Conservation (phyloP, 495 filamentous ascomycete genomes). For the Polyplosphaeria fusca region DNA sequence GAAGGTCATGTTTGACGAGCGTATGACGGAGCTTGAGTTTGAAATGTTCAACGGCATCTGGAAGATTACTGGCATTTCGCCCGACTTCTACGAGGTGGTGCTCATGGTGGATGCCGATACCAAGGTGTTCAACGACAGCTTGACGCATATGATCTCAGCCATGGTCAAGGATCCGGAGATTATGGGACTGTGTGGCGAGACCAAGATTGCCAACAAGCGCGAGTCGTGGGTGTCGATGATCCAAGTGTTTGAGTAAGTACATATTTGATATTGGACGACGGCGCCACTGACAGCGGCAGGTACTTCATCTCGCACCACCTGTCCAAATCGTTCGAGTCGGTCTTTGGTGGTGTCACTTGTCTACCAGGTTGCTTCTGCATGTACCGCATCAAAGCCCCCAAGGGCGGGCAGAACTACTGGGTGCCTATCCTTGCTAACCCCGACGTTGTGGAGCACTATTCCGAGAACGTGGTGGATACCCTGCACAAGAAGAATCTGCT, state of each 20-base stretch:
- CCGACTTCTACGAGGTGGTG: slow-evolving; percentile 94
- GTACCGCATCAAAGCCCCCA: slow-evolving; percentile 99
- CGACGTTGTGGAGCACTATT: slow-evolving; percentile 98
- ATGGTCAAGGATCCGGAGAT: slow-evolving; percentile 99
- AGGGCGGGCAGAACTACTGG: slow-evolving; percentile 98
- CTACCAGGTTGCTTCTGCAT: slow-evolving; percentile 99
- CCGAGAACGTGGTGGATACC: slow-evolving; percentile 98
- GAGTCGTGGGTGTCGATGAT: slow-evolving; percentile 95
- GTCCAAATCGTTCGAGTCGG: slow-evolving; percentile 94
- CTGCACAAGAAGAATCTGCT: slow-evolving; percentile 97
- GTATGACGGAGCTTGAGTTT: slow-evolving; percentile 99
- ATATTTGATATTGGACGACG: slow-evolving; percentile 13
- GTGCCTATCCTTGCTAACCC: slow-evolving; percentile 98
- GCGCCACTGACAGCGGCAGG: slow-evolving; percentile 38
- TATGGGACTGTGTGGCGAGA: slow-evolving; percentile 98
- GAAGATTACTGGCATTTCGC: slow-evolving; percentile 96
- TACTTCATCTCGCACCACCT: slow-evolving; percentile 99
- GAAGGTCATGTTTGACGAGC: slow-evolving; percentile 99
- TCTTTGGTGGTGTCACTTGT: slow-evolving; percentile 99
- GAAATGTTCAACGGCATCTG: slow-evolving; percentile 99
- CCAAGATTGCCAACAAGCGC: slow-evolving; percentile 98
- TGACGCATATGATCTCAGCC: slow-evolving; percentile 97
- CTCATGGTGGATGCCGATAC: slow-evolving; percentile 99
- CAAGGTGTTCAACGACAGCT: slow-evolving; percentile 95
- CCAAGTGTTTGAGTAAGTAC: slow-evolving; percentile 86